Percentiles rank a stretch among this genome's conserved stretches.
These are phyloP conservation scores for Urtica urens DNA, from an alignment of 306 rosid genomes.

Conservation along the genomic window DNA sequence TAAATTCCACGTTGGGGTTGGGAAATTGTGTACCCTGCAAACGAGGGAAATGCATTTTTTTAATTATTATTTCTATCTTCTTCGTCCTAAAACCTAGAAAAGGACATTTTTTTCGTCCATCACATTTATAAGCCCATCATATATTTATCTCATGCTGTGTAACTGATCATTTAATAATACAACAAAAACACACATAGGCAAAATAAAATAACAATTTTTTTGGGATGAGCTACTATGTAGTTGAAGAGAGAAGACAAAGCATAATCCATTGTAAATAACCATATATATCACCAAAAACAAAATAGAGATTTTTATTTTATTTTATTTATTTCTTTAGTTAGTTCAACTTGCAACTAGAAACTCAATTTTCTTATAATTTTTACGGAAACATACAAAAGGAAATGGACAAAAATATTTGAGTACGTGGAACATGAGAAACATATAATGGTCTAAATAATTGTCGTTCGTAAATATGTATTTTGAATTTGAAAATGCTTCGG, in stretches of 20 bases:
- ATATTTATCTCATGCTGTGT: neutral
- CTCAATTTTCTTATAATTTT: neutral
- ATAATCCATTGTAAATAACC: constrained; percentile 6
- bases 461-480: neutral
- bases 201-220: neutral
- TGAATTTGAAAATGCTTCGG: neutral
- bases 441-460: neutral
- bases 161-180: neutral
- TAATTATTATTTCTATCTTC: too few relatives aligned
- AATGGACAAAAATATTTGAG: constrained; percentile 8
- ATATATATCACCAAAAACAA: neutral
- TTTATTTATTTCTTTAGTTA: neutral
- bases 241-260: neutral
- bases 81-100: neutral
- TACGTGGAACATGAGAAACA: neutral
- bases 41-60: constrained; percentile 2
- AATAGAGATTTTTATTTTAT: neutral
- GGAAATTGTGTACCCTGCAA: constrained; percentile 9
- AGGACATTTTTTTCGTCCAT: too few relatives aligned
- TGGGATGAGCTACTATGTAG: neutral
- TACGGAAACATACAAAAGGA: constrained; percentile 1
- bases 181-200: neutral
- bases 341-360: neutral
- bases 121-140: neutral
- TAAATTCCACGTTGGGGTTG: constrained; percentile 17